These are phyloP conservation scores for Stemphylium beticola DNA, from an alignment of 2,329 filamentous ascomycete genomes.

Conservation along the genomic window DNA sequence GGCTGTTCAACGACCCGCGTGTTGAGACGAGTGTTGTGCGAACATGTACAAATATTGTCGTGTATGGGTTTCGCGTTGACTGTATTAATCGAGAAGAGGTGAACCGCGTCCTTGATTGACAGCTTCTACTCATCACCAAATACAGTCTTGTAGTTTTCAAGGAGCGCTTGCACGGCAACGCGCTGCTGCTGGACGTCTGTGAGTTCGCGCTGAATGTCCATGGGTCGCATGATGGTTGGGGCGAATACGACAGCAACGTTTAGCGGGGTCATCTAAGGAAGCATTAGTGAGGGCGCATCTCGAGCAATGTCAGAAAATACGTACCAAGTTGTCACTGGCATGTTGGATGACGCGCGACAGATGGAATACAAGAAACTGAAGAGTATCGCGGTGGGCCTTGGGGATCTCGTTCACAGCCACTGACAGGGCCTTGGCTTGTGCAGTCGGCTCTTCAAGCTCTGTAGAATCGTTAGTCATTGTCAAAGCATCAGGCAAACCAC, in stretches of 20 bases:
- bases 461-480: conserved; percentile 8
- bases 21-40: background rate
- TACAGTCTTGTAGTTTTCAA: conserved; percentile 85
- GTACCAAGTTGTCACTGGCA: conserved; percentile 81
- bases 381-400: conserved; percentile 81
- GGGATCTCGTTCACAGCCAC: conserved; percentile 80
- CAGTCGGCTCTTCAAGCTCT: conserved; percentile 67
- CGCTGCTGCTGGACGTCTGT: conserved; percentile 96
- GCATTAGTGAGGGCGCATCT: conserved; percentile 19
- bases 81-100: background rate
- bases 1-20: background rate
- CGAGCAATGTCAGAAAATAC: conserved; percentile 38
- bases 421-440: conserved; percentile 64
- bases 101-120: background rate
- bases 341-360: conserved; percentile 83
- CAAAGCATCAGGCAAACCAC: background rate
- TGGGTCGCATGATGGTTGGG: conserved; percentile 93
- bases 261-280: conserved; percentile 82
- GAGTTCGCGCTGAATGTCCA: conserved; percentile 91
- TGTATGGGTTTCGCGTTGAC: background rate
- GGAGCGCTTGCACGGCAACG: conserved; percentile 86
- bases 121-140: conserved; percentile 60
- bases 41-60: background rate
- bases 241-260: conserved; percentile 97
- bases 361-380: conserved; percentile 95